Evolutionary conservation across 768 basidiomycete genomes (phyloP).

Genomic region (Coprinopsis sp.): DNA sequence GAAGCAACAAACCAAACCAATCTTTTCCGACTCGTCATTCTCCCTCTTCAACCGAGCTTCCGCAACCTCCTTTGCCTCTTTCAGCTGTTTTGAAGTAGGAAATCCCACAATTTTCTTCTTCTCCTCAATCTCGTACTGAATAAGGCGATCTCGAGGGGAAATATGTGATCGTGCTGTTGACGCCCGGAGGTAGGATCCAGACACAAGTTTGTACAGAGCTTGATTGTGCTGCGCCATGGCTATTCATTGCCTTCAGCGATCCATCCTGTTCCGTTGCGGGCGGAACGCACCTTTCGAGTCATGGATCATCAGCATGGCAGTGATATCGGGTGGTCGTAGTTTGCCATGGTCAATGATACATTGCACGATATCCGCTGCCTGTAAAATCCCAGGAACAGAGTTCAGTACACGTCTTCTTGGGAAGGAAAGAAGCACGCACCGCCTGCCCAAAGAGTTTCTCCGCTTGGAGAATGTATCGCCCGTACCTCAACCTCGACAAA

Average conservation of each 20-base stretch:
- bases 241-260: conserved; percentile 9
- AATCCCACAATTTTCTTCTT: conserved; percentile 69
- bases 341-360: conserved; percentile 83
- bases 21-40: conserved; percentile 68
- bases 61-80: conserved; percentile 66
- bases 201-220: conserved; percentile 66
- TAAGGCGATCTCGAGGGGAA: conserved; percentile 76
- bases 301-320: conserved; percentile 43
- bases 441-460: conserved; percentile 63
- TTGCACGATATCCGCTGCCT: conserved; percentile 77
- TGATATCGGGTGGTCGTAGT: conserved; percentile 68
- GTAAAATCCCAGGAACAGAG: conserved; percentile 7
- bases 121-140: conserved; percentile 78
- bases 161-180: conserved; percentile 73
- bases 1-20: conserved; percentile 56
- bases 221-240: conserved; percentile 47
- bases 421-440: conserved; percentile 41
- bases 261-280: neutral
- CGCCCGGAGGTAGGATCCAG: conserved; percentile 69
- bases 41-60: conserved; percentile 59
- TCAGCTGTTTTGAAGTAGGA: conserved; percentile 75
- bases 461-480: conserved; percentile 73
- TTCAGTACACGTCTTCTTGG: neutral
- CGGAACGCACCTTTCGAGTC: conserved; percentile 52
- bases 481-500: conserved; percentile 76